Percentiles rank a stretch among this genome's conserved stretches.
Evolutionary conservation across 345 rosid genomes (phyloP).

Genomic region (Salix udensis): DNA sequence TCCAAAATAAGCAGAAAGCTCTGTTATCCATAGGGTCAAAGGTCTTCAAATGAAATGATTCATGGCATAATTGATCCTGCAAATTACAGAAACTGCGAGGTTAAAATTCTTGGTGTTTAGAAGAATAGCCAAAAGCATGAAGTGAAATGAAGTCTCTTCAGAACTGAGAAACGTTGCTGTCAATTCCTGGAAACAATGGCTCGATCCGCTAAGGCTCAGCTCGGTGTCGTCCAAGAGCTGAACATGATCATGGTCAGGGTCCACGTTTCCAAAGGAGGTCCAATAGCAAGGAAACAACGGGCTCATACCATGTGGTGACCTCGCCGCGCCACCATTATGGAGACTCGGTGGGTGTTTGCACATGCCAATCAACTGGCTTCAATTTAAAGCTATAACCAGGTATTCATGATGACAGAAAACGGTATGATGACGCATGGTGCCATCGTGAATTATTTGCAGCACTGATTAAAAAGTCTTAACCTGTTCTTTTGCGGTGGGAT

Average conservation of each 20-base stretch:
- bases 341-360: not conserved
- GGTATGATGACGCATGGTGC: not conserved
- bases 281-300: not conserved
- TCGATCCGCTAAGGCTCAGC: not conserved
- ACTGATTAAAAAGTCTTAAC: not conserved
- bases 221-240: not conserved
- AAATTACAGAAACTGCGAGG: not conserved
- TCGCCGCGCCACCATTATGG: not conserved
- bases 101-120: not conserved
- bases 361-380: not conserved
- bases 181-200: not conserved
- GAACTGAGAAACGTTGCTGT: not conserved
- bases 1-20: not conserved
- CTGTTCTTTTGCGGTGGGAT: not conserved
- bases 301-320: not conserved
- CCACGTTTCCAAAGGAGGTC: not conserved
- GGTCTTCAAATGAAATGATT: not conserved
- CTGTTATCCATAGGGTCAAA: not conserved
- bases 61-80: not conserved
- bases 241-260: no score
- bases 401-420: not conserved
- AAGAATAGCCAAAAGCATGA: not conserved
- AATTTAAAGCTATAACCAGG: not conserved
- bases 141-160: not conserved
- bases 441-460: not conserved